Evolutionary conservation across 148 eudicot genomes (phyloP).

Genomic region (Cornus florida): DNA sequence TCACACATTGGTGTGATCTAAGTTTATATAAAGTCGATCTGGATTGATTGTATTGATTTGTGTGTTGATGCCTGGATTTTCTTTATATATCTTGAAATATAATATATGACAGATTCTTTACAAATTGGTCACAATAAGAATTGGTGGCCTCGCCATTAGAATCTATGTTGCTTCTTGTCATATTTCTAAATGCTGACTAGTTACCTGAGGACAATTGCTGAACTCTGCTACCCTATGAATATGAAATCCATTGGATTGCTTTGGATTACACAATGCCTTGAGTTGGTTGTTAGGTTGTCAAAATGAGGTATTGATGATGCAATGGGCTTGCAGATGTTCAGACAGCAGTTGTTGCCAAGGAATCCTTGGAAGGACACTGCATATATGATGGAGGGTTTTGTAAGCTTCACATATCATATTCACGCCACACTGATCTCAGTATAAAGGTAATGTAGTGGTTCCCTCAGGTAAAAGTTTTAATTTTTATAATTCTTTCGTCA

Average conservation of each 20-base stretch:
- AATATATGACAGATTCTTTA: background rate
- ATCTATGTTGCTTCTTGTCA: background rate
- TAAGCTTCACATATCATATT: conserved; percentile 91
- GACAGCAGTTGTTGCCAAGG: conserved; percentile 96
- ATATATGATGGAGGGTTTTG: conserved; percentile 98
- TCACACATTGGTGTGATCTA: background rate
- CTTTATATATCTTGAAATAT: background rate
- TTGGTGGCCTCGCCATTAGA: background rate
- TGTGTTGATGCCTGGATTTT: background rate
- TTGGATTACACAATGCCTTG: background rate
- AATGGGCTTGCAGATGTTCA: conserved; percentile 65
- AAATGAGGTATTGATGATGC: conserved; percentile 7
- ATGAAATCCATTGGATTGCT: background rate
- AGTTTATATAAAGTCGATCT: background rate
- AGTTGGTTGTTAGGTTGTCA: background rate
- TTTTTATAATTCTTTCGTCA: background rate
- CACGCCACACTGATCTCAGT: conserved; percentile 96
- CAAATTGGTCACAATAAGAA: background rate
- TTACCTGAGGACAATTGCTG: background rate
- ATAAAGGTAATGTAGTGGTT: conserved; percentile 60
- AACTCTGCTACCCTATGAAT: background rate
- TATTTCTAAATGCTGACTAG: background rate
- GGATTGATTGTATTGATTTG: background rate
- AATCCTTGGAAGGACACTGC: conserved; percentile 94
- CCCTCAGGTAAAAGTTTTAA: background rate